Evolutionary conservation across 208 protist genomes (phyloP).

Genomic region (Crithidia mellificae): DNA sequence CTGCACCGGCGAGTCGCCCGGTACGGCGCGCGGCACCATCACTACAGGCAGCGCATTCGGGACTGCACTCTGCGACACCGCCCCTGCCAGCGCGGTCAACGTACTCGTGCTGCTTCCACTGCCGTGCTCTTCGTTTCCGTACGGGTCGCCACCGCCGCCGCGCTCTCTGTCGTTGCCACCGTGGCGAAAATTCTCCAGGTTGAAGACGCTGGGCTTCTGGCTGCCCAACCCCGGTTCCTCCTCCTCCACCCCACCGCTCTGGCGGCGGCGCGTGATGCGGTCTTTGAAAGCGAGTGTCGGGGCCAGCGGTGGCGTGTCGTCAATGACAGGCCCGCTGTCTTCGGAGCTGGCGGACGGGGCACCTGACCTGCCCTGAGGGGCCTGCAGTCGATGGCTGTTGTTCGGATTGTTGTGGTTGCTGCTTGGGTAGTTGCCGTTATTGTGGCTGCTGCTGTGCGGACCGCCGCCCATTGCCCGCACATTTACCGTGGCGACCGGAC

Average conservation of each 20-base stretch:
- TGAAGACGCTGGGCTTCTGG: constrained; percentile 21
- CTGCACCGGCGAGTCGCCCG: constrained; percentile 4
- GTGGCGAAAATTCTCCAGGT: constrained; percentile 10
- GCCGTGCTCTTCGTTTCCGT: constrained; percentile 12
- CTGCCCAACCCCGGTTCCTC: neutral
- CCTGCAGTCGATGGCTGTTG: neutral
- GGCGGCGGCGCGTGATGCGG: constrained; percentile 19
- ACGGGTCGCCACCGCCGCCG: too few relatives aligned
- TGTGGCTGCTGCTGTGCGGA: neutral
- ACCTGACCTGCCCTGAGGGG: neutral
- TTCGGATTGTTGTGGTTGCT: too few relatives aligned
- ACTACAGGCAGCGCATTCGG: constrained; percentile 8
- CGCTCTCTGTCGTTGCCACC: neutral
- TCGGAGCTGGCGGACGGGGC: constrained; percentile 28
- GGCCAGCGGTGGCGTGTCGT: constrained; percentile 31
- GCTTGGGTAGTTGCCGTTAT: too few relatives aligned
- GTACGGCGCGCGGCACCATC: neutral
- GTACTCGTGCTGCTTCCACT: too few relatives aligned
- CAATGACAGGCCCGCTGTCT: constrained; percentile 30
- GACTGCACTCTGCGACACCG: constrained; percentile 6
- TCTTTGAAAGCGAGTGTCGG: constrained; percentile 17
- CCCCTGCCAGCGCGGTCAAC: neutral
- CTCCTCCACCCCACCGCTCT: constrained; percentile 6
- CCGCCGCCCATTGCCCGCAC: too few relatives aligned
- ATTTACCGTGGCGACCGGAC: neutral